Base-by-base conservation (phyloP, 176 grass and related monocot genomes). In the maize (Zea mays) region DNA sequence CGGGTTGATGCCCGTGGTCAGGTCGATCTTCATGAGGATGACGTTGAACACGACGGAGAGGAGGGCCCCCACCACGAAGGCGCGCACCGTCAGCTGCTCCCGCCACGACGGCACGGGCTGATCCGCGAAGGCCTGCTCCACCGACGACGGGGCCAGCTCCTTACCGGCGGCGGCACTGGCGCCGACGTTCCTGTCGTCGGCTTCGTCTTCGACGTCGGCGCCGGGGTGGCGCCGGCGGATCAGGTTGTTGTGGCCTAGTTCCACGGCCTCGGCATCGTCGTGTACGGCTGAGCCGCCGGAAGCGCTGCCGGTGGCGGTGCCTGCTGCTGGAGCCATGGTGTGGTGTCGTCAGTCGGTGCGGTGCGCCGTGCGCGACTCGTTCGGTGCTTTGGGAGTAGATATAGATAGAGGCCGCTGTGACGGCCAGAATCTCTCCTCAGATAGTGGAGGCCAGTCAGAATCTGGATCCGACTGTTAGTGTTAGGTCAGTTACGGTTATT, bases 11-110 rank as follows among this genome's bases (percentile, higher is more conserved):
- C 93, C 90, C 13, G 90, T 93, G 47, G 93, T 93, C 57, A 97
- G 93, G 85, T 74, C 83, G 21, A 97, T 81, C 88, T 97, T 97
- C 90, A 97, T 97, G 5, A 93, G 83, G 69, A 91, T 93, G 55
- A 97, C 43, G 74, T 71, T 89, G 47, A 97, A 79, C 78, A 93
- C 48, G 50, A 89, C 17, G 41, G 86, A 63, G 20, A 97, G 81
- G 40, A 85, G 6, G 73, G 86, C 54, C 6, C 90, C 86, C 15
- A 93, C 85, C 27, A 90, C 81, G 63, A 97, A 79, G 37, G 93
- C 88, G 20, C 93, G 87, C 44, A 77, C 14, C 44, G 93, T 97
- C 62, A 97, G 80, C 74, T 97, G 93, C 74, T 90, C 83, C 39
- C 57, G 63, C 90, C 88, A 97, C 17, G 62, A 3, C 60, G 93